Percentiles rank a stretch among this genome's conserved stretches.
These are phyloP conservation scores for Lasiosphaeria hispida DNA, from an alignment of 495 filamentous ascomycete species.

Conservation along the genomic window DNA sequence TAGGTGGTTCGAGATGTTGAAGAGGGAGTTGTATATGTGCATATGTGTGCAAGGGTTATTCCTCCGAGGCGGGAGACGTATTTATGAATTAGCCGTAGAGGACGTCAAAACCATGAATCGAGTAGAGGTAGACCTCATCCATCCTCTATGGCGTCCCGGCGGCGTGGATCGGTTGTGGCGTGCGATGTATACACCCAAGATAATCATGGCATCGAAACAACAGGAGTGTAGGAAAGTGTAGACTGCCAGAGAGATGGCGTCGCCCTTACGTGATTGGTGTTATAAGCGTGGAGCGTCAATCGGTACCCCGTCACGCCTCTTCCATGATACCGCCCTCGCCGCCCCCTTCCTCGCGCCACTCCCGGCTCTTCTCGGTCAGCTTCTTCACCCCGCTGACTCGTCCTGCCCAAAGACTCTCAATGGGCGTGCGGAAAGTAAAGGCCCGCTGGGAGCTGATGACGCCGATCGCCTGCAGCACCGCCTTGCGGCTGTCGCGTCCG, in stretches of 20 bases:
- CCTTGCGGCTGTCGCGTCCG: conserved; percentile 89
- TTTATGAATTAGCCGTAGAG: too few species aligned
- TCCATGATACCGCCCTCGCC: conserved; percentile 75
- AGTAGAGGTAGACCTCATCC: too few species aligned
- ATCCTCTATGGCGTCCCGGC: too few species aligned
- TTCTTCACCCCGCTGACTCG: conserved; percentile 74
- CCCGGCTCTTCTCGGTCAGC: conserved; percentile 72
- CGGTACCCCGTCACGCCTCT: conserved; percentile 51
- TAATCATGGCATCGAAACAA: too few species aligned
- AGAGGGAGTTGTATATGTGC: too few species aligned
- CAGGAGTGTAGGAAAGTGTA: too few species aligned
- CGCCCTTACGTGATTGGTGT: background rate
- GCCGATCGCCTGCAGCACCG: conserved; percentile 92
- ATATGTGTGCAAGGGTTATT: too few species aligned
- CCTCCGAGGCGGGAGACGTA: too few species aligned
- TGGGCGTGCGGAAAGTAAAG: conserved; percentile 86
- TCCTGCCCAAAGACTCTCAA: conserved; percentile 81
- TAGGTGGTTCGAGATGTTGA: too few species aligned
- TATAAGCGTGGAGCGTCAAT: background rate
- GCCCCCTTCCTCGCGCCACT: conserved; percentile 83
- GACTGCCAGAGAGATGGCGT: background rate
- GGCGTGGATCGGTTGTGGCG: too few species aligned
- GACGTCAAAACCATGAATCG: too few species aligned
- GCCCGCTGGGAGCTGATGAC: conserved; percentile 92
- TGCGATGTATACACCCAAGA: too few species aligned